Percentiles rank a stretch among this genome's conserved stretches.
Evolutionary conservation across 305 asterid genomes (phyloP).

Genomic region (Fraxinus albicans): DNA sequence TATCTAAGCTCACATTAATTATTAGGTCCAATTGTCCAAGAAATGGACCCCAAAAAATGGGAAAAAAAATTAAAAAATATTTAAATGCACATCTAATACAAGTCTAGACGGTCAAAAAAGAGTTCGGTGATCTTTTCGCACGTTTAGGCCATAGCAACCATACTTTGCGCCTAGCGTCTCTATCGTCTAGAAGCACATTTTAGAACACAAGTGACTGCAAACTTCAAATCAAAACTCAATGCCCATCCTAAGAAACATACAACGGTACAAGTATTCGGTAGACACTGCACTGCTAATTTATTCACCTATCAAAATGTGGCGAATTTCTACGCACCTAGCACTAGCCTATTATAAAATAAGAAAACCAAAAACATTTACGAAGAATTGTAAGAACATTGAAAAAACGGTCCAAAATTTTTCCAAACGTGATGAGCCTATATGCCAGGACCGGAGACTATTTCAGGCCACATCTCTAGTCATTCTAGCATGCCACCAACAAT

Average conservation of each 20-base stretch:
- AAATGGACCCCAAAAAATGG: not conserved
- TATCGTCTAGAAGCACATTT: not conserved
- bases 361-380: not conserved
- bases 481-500: not conserved
- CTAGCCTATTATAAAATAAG: not conserved
- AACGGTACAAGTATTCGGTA: not conserved
- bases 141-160: not conserved
- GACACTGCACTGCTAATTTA: not conserved
- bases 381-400: not conserved
- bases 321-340: not conserved
- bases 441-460: not conserved
- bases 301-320: not conserved
- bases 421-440: not conserved
- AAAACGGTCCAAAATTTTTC: not conserved
- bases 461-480: not conserved
- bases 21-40: too few species aligned
- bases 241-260: not conserved
- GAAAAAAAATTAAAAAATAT: too few species aligned
- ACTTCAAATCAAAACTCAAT: not conserved
- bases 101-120: not conserved
- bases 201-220: not conserved
- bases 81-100: not conserved
- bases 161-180: not conserved
- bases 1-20: too few species aligned
- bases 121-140: not conserved